Conservation (phyloP, 1,139 yeast genomes). For the Geotrichum aggregatum region DNA sequence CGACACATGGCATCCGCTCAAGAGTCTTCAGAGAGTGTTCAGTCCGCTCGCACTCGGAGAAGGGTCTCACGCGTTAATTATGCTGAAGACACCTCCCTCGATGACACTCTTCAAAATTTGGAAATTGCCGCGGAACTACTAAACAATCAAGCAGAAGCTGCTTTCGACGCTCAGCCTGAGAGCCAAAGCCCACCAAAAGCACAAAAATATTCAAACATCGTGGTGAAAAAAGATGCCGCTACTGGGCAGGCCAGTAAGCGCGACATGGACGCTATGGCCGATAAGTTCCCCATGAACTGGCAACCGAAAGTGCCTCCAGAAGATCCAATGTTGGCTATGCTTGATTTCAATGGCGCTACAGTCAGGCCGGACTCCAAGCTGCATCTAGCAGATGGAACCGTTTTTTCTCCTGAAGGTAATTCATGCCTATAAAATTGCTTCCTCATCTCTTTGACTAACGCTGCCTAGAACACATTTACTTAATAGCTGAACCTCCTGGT, state of each 20-base stretch:
- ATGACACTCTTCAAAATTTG: conserved; percentile 1
- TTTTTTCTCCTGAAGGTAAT: conserved; percentile 36
- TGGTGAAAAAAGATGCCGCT: background rate
- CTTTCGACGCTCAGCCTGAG: background rate
- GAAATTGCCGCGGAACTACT: too few relatives aligned
- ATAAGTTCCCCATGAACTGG: conserved; percentile 37
- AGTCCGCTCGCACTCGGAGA: conserved; percentile 27
- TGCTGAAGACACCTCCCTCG: conserved; percentile 28
- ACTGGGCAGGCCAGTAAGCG: background rate
- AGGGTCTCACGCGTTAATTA: conserved; percentile 33
- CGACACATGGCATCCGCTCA: conserved; percentile 7
- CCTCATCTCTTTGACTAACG: conserved; percentile 4
- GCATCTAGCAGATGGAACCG: conserved; percentile 37
- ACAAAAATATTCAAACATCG: background rate
- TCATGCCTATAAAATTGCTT: background rate
- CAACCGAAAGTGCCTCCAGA: conserved; percentile 33
- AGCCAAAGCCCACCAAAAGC: too few relatives aligned
- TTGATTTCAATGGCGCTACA: conserved; percentile 44
- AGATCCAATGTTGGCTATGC: conserved; percentile 32
- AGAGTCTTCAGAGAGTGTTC: background rate
- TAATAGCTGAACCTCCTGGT: conserved; percentile 91
- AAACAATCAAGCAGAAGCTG: background rate
- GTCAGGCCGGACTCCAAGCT: conserved; percentile 38
- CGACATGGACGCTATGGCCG: background rate
- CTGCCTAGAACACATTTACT: conserved; percentile 61